Conservation (phyloP, 2,329 filamentous ascomycete species). For the Colletotrichum limetticola region DNA sequence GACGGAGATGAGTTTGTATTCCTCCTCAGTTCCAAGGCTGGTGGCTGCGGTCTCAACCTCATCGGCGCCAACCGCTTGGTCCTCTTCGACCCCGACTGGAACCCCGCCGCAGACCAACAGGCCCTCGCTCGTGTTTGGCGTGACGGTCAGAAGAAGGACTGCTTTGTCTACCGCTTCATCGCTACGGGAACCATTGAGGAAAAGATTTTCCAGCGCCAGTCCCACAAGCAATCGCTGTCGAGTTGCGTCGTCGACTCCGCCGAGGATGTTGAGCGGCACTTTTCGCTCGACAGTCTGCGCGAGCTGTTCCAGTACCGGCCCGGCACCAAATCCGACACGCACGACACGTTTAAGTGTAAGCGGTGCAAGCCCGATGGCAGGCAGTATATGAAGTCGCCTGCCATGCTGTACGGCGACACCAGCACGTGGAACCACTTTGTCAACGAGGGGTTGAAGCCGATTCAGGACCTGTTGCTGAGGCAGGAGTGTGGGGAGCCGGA, state of each 20-base stretch:
- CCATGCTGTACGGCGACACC: constrained; percentile 97
- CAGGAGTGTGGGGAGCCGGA: constrained; percentile 84
- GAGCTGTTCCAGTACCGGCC: constrained; percentile 94
- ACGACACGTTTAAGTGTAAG: constrained; percentile 99
- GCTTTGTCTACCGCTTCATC: constrained; percentile 99
- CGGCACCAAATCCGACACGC: constrained; percentile 89
- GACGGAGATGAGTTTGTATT: constrained; percentile 92
- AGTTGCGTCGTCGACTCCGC: constrained; percentile 96
- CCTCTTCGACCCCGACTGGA: constrained; percentile 98
- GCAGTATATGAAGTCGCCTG: constrained; percentile 89
- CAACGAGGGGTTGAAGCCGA: constrained; percentile 80
- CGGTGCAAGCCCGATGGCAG: constrained; percentile 88
- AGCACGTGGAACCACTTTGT: constrained; percentile 99
- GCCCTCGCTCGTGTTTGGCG: constrained; percentile 97
- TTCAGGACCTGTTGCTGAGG: constrained; percentile 90
- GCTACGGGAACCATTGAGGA: constrained; percentile 98
- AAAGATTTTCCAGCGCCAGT: constrained; percentile 98
- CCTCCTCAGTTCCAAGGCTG: constrained; percentile 94
- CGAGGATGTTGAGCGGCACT: constrained; percentile 97
- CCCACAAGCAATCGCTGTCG: constrained; percentile 96
- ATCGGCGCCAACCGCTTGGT: constrained; percentile 95
- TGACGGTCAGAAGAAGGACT: constrained; percentile 99
- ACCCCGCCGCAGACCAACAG: constrained; percentile 96
- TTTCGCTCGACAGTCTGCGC: constrained; percentile 88
- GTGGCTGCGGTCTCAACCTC: constrained; percentile 94